These are phyloP conservation scores for Suillus subaureus DNA, from an alignment of 768 basidiomycete genomes.

Conservation along the genomic window DNA sequence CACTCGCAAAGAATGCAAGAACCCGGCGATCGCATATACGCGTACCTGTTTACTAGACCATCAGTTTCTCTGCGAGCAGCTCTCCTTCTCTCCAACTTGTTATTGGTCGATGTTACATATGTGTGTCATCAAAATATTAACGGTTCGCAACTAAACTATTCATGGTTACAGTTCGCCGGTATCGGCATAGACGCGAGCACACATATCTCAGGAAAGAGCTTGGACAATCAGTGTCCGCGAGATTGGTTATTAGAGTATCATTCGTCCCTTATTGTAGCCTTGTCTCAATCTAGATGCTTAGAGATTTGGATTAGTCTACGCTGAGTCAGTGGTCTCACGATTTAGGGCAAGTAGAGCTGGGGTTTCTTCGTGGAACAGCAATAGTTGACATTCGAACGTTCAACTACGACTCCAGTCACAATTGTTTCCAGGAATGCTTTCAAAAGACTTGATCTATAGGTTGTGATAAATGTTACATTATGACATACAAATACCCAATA, in stretches of 20 bases:
- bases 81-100: neutral
- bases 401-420: neutral
- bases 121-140: neutral
- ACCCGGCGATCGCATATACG: neutral
- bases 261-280: neutral
- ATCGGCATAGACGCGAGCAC: neutral
- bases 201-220: neutral
- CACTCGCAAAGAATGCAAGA: neutral
- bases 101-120: neutral
- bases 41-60: neutral
- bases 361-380: neutral
- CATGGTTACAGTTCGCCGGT: neutral
- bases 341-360: neutral
- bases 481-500: neutral
- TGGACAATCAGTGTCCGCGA: neutral
- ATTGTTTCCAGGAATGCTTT: neutral
- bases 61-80: neutral
- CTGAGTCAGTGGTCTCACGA: neutral
- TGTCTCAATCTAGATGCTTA: neutral
- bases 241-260: neutral
- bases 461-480: conserved; percentile 1
- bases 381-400: neutral
- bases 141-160: neutral
- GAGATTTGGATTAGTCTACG: neutral
- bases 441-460: neutral